Conservation (phyloP, 768 basidiomycete species). For the Crucibulum laeve region DNA sequence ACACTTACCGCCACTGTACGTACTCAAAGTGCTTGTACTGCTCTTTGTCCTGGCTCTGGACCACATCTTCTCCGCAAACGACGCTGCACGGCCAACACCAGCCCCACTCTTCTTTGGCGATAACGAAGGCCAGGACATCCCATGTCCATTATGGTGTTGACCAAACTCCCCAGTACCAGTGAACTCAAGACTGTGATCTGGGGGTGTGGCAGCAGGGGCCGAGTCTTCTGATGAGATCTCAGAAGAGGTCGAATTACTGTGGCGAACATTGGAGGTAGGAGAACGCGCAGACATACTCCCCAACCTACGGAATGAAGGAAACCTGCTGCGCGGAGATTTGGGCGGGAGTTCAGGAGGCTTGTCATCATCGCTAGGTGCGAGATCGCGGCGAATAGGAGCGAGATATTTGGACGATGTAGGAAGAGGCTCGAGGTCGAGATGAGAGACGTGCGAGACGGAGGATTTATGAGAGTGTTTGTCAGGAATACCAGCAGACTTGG, state of each 20-base stretch:
- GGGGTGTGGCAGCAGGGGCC: constrained; percentile 53
- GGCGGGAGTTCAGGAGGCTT: constrained; percentile 40
- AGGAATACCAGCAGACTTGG: constrained; percentile 11
- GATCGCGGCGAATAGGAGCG: neutral
- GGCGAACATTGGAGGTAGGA: constrained; percentile 35
- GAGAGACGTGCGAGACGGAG: neutral
- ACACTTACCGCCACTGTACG: constrained; percentile 35
- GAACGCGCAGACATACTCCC: constrained; percentile 34
- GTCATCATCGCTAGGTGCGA: constrained; percentile 15
- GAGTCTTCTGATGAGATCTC: constrained; percentile 70
- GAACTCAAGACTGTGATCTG: constrained; percentile 37
- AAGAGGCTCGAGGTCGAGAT: neutral
- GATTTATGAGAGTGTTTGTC: too few relatives aligned
- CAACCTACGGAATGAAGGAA: constrained; percentile 44
- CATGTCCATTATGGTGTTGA: constrained; percentile 15
- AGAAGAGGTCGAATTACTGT: constrained; percentile 57
- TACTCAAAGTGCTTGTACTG: constrained; percentile 37
- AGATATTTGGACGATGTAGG: neutral
- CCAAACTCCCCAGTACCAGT: constrained; percentile 23
- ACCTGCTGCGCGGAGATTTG: constrained; percentile 44
- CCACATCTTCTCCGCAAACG: constrained; percentile 61
- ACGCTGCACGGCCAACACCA: constrained; percentile 43
- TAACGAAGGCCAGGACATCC: constrained; percentile 41
- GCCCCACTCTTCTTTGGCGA: constrained; percentile 47
- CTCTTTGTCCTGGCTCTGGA: constrained; percentile 51